Percentiles rank a stretch among this genome's conserved stretches.
These are phyloP conservation scores for Trametes versicolor DNA, from an alignment of 1,284 basidiomycete genomes.

Conservation along the genomic window DNA sequence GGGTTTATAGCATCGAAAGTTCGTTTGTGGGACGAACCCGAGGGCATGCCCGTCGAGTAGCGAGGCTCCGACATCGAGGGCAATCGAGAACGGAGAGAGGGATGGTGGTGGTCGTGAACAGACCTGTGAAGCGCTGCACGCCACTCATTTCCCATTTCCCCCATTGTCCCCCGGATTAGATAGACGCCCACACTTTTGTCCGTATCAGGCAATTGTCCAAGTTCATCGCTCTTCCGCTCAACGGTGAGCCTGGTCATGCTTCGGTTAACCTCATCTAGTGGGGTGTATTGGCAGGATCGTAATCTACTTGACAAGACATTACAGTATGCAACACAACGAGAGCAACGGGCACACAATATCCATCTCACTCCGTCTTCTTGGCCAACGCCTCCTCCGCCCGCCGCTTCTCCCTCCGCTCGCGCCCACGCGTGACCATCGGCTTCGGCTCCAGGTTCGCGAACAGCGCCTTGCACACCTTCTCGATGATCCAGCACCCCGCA, in stretches of 20 bases:
- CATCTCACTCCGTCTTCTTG: conserved; percentile 25
- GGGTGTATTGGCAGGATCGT: conserved; percentile 20
- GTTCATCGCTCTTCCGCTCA: too few species aligned
- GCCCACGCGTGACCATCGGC: conserved; percentile 84
- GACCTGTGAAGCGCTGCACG: not conserved
- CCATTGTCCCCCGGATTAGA: conserved; percentile 8
- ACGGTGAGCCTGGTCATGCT: too few species aligned
- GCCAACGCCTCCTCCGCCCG: conserved; percentile 28
- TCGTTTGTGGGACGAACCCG: conserved; percentile 27
- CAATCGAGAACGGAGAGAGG: not conserved
- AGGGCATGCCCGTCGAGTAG: not conserved
- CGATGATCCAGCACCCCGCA: conserved; percentile 86
- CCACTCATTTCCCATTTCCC: not conserved
- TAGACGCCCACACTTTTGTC: conserved; percentile 1
- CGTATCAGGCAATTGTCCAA: not conserved
- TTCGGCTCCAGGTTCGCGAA: conserved; percentile 93
- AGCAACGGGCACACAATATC: not conserved
- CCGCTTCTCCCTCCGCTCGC: conserved; percentile 68
- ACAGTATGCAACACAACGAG: conserved; percentile 20
- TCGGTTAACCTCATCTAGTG: conserved; percentile 17
- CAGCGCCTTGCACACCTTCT: conserved; percentile 84
- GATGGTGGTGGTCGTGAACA: conserved; percentile 16
- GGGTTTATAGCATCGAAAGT: conserved; percentile 30
- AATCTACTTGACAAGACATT: conserved; percentile 25
- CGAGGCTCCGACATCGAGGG: conserved; percentile 24